phyloP scores from a whole-genome alignment of 2,329 filamentous ascomycete genomes.

The Geosmithia putterillii region DNA sequence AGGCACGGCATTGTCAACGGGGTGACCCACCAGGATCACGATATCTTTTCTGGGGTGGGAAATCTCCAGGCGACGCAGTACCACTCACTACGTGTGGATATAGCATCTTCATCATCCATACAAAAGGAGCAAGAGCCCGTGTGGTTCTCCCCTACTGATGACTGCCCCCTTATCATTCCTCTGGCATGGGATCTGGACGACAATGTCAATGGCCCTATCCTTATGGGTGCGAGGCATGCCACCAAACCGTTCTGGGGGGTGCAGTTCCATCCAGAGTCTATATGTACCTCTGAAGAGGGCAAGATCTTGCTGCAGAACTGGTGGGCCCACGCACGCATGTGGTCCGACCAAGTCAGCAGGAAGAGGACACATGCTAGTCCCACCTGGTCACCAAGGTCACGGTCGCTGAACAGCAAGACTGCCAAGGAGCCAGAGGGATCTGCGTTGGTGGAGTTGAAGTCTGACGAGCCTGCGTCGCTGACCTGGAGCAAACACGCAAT shows the following conservation, averaged over 20 bases:
- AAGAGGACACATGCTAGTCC: neutral
- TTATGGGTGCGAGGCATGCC: conserved; percentile 67
- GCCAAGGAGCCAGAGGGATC: neutral
- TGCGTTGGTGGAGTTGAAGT: neutral
- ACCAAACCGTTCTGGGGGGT: conserved; percentile 70
- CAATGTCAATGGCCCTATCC: conserved; percentile 33
- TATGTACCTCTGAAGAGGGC: conserved; percentile 63
- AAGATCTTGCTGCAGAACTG: conserved; percentile 58
- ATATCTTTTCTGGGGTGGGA: conserved; percentile 54
- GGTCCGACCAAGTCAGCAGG: conserved; percentile 17
- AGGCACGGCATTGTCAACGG: conserved; percentile 70
- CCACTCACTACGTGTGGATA: conserved; percentile 41
- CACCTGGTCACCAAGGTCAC: neutral
- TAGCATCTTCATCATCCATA: neutral
- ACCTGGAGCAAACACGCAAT: neutral
- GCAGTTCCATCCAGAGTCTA: conserved; percentile 84
- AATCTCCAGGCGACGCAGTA: conserved; percentile 64
- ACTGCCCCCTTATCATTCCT: conserved; percentile 33
- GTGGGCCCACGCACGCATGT: conserved; percentile 53
- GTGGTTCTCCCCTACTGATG: conserved; percentile 12
- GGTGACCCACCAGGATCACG: conserved; percentile 45
- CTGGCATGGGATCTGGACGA: conserved; percentile 43
- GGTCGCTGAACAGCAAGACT: neutral
- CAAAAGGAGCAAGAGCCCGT: neutral
- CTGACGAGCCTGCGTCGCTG: neutral